phyloP scores from a whole-genome alignment of 1,284 basidiomycete genomes.

The Irpex sp. region DNA sequence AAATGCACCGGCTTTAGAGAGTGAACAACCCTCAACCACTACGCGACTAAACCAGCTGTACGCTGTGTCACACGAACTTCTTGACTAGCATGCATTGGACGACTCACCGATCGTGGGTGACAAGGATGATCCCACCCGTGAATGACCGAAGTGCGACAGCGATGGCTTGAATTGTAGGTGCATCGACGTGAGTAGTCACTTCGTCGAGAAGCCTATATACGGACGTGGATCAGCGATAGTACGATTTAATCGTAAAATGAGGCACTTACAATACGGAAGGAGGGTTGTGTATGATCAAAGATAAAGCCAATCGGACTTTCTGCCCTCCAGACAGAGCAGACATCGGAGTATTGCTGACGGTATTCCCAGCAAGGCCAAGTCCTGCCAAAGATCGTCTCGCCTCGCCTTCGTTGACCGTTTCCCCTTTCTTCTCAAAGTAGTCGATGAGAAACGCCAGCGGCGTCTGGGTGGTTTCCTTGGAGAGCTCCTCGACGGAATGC shows the following conservation, averaged over 20 bases:
- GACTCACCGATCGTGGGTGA: conserved; percentile 60
- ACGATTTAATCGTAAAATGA: not conserved
- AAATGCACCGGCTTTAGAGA: conserved; percentile 9
- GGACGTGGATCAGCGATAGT: conserved; percentile 16
- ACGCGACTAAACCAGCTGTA: conserved; percentile 29
- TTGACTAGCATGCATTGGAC: not conserved
- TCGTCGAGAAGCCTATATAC: conserved; percentile 48
- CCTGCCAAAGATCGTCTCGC: conserved; percentile 43
- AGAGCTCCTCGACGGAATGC: conserved; percentile 52
- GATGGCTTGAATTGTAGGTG: conserved; percentile 59
- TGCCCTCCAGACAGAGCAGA: conserved; percentile 57
- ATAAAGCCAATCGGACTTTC: conserved; percentile 47
- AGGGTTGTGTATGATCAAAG: conserved; percentile 43
- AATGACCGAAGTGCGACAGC: conserved; percentile 52
- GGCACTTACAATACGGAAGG: conserved; percentile 40
- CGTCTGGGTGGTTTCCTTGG: conserved; percentile 25
- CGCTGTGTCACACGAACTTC: not conserved
- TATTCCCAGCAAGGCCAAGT: conserved; percentile 45
- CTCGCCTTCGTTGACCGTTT: conserved; percentile 32
- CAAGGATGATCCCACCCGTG: conserved; percentile 57
- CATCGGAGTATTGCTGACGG: conserved; percentile 43
- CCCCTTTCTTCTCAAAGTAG: conserved; percentile 21
- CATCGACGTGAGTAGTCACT: conserved; percentile 70
- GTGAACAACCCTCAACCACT: conserved; percentile 33
- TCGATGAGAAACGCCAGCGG: conserved; percentile 41